A percentile compares a stretch with the other conserved stretches of the same genome.
Conservation (phyloP, 2,329 filamentous ascomycete species). For the Aspergillus costaricaensis region DNA sequence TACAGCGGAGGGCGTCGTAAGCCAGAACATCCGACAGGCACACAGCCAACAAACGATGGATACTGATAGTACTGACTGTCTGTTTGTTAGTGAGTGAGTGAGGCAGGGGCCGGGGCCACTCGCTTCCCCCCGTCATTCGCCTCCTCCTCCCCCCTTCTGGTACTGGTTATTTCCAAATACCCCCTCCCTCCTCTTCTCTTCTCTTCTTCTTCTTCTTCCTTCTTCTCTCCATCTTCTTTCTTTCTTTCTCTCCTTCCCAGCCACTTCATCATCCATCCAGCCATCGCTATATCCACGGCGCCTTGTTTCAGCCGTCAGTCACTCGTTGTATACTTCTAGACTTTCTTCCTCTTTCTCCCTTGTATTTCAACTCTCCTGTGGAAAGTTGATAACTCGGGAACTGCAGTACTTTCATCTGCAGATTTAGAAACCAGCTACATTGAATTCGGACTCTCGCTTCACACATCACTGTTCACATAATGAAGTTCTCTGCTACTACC, state of each 20-base stretch:
- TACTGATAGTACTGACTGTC: no score
- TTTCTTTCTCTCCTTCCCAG: constrained; percentile 8
- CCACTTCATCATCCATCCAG: constrained; percentile 3
- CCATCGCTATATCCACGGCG: constrained; percentile 14
- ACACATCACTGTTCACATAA: constrained; percentile 38
- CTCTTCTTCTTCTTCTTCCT: constrained; percentile 12
- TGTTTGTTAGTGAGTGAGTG: no score
- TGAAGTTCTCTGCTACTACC: constrained; percentile 54
- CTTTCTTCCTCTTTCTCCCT: constrained; percentile 1
- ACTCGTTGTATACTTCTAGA: constrained; percentile 22
- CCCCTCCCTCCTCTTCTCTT: constrained; percentile 15
- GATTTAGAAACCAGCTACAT: constrained; percentile 12
- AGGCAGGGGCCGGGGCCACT: neutral
- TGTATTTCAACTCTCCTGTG: constrained; percentile 8
- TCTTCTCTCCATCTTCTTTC: constrained; percentile 14
- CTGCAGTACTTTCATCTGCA: constrained; percentile 14
- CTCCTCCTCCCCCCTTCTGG: constrained; percentile 6
- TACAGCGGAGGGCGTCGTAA: constrained; percentile 9
- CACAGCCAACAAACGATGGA: no score
- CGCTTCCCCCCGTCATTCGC: neutral
- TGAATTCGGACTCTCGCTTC: constrained; percentile 14
- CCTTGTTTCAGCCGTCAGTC: constrained; percentile 24
- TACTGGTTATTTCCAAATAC: neutral
- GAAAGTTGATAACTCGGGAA: constrained; percentile 11
- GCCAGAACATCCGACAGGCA: no score